Evolutionary conservation across 805 yeast genomes (phyloP).

Genomic region (Tetrapisispora fleetii): DNA sequence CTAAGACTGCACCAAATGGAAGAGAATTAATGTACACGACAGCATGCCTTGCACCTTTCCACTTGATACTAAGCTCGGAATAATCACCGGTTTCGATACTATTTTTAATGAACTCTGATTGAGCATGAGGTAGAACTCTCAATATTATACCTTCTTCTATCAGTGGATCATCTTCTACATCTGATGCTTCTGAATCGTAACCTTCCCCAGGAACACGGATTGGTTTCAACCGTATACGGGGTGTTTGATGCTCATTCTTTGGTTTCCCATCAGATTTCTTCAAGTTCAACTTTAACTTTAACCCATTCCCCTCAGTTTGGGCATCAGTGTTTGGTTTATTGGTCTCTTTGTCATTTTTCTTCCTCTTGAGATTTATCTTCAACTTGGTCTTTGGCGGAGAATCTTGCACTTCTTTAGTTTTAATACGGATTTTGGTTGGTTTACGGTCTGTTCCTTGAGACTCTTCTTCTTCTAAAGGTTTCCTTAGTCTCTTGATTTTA

Average conservation of each 20-base stretch:
- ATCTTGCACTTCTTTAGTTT: constrained; percentile 9
- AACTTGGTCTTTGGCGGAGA: constrained; percentile 6
- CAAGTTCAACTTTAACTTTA: constrained; percentile 18
- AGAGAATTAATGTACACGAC: constrained; percentile 60
- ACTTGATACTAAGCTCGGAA: constrained; percentile 60
- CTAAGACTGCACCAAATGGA: constrained; percentile 69
- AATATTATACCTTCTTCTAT: constrained; percentile 78
- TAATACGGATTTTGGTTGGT: constrained; percentile 18
- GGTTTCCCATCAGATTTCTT: constrained; percentile 24
- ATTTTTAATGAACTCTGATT: constrained; percentile 53
- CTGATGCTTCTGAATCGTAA: constrained; percentile 94
- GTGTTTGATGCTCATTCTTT: constrained; percentile 25
- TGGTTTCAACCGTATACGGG: constrained; percentile 46
- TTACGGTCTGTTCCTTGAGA: constrained; percentile 7
- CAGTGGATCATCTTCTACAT: constrained; percentile 87
- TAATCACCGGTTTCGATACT: constrained; percentile 74
- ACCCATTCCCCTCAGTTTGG: constrained; percentile 3
- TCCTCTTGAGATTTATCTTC: constrained; percentile 18
- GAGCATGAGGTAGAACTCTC: constrained; percentile 50
- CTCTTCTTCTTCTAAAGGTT: constrained; percentile 9
- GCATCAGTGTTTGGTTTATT: not conserved
- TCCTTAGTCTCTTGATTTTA: constrained; percentile 22
- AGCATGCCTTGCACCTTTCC: constrained; percentile 77
- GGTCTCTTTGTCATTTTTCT: not conserved
- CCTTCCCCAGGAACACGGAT: constrained; percentile 84